These are phyloP conservation scores for Hygrocybe punicea DNA, from an alignment of 768 basidiomycete genomes.

Conservation along the genomic window DNA sequence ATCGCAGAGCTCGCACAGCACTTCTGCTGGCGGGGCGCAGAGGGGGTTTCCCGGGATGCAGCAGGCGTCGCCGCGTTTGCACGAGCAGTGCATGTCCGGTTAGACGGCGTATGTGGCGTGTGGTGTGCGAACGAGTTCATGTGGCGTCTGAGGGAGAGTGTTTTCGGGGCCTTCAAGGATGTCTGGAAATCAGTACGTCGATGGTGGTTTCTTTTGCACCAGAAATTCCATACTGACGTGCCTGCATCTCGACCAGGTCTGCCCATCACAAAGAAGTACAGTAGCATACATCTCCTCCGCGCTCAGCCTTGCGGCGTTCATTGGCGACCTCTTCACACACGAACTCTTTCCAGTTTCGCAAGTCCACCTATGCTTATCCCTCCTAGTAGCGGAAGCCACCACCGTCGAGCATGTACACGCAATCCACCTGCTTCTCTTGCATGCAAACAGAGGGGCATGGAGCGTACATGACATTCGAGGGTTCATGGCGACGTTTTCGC, in stretches of 20 bases:
- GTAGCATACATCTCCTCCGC: constrained; percentile 21
- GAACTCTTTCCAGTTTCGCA: constrained; percentile 21
- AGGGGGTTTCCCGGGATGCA: constrained; percentile 1
- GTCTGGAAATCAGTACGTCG: constrained; percentile 28
- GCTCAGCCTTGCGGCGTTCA: constrained; percentile 20
- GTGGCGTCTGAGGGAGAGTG: constrained; percentile 23
- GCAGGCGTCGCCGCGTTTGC: constrained; percentile 23
- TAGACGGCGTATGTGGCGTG: constrained; percentile 14
- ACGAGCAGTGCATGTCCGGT: constrained; percentile 17
- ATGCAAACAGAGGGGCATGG: constrained; percentile 12
- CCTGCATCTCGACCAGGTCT: constrained; percentile 13
- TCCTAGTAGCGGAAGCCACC: constrained; percentile 21
- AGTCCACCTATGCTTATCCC: constrained; percentile 18
- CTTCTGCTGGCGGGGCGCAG: constrained; percentile 24
- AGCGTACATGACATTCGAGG: not conserved
- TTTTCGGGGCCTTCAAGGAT: constrained; percentile 22
- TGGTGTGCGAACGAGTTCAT: constrained; percentile 23
- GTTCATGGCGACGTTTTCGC: not conserved
- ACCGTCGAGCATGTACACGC: constrained; percentile 29
- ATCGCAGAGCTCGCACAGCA: constrained; percentile 27
- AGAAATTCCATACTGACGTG: not conserved
- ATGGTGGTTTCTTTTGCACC: not conserved
- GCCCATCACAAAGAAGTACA: constrained; percentile 13
- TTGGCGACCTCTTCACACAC: constrained; percentile 27
- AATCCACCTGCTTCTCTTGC: constrained; percentile 18